Evolutionary conservation across 192 early-diverging fungal genomes (phyloP).

Genomic region (Umbelopsis sp.): DNA sequence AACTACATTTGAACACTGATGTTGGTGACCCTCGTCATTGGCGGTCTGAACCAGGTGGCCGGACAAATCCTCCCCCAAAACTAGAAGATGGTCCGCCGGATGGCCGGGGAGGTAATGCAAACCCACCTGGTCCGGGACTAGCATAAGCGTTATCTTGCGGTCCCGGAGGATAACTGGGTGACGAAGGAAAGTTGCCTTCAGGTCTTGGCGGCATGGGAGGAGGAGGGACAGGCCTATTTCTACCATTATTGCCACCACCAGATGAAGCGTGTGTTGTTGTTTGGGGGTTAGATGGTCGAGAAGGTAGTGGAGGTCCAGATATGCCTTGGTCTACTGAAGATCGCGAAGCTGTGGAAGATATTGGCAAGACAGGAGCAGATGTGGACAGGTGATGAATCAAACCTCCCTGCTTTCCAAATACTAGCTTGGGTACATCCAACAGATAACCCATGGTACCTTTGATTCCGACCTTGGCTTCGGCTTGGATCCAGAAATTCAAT

Average conservation of each 20-base stretch:
- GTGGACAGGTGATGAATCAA: slow-evolving; percentile 7
- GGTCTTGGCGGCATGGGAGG: slow-evolving; percentile 13
- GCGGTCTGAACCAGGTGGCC: slow-evolving; percentile 1
- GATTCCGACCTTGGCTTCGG: slow-evolving; percentile 34
- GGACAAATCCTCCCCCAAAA: slow-evolving; percentile 11
- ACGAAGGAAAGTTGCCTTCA: not conserved
- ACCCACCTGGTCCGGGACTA: not conserved
- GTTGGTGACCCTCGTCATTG: not conserved
- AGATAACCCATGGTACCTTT: slow-evolving; percentile 43
- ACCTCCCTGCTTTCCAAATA: slow-evolving; percentile 29
- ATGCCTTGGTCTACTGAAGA: not conserved
- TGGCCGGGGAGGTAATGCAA: not conserved
- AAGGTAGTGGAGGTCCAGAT: not conserved
- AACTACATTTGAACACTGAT: too few species aligned
- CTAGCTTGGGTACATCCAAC: slow-evolving; percentile 38
- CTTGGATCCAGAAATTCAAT: slow-evolving; percentile 42
- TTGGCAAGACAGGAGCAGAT: slow-evolving; percentile 15
- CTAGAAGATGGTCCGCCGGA: too few species aligned
- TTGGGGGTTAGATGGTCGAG: not conserved
- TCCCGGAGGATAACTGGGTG: slow-evolving; percentile 8
- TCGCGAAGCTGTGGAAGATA: slow-evolving; percentile 5
- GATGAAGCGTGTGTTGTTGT: not conserved
- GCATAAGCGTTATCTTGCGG: not conserved
- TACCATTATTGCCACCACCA: not conserved
- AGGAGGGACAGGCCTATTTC: slow-evolving; percentile 7